These are phyloP conservation scores for Aspergillus cavernicola DNA, from an alignment of 495 filamentous ascomycete genomes.

Conservation along the genomic window DNA sequence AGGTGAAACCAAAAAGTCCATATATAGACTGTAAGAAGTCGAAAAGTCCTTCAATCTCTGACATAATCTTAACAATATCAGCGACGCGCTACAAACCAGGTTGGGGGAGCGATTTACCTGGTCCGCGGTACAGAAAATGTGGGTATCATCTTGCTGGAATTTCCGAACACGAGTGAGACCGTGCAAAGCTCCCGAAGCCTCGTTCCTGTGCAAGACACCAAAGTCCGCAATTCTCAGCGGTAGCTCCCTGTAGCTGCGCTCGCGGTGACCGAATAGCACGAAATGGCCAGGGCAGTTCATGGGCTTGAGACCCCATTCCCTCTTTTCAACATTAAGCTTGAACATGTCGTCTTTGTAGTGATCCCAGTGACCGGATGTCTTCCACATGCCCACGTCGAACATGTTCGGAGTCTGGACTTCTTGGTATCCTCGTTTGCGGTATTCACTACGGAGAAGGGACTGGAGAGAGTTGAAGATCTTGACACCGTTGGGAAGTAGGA, in stretches of 20 bases:
- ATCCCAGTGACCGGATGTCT: slow-evolving; percentile 89
- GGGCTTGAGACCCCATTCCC: slow-evolving; percentile 76
- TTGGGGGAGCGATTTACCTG: slow-evolving; percentile 44
- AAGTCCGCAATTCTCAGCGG: slow-evolving; percentile 92
- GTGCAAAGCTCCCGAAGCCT: slow-evolving; percentile 85
- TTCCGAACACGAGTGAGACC: slow-evolving; percentile 87
- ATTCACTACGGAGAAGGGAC: slow-evolving; percentile 75
- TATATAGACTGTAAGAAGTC: slow-evolving; percentile 84
- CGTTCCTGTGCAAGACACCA: slow-evolving; percentile 90
- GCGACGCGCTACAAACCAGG: neutral
- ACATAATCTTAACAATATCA: slow-evolving; percentile 56
- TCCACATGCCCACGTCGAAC: slow-evolving; percentile 88
- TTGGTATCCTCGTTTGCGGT: slow-evolving; percentile 90
- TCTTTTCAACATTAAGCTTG: slow-evolving; percentile 84
- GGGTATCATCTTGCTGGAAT: slow-evolving; percentile 93
- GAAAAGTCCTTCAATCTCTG: slow-evolving; percentile 83
- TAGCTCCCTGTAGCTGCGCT: slow-evolving; percentile 80
- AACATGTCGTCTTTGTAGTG: slow-evolving; percentile 99
- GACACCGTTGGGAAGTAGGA: slow-evolving; percentile 90
- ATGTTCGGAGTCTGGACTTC: slow-evolving; percentile 97
- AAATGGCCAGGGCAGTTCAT: slow-evolving; percentile 98
- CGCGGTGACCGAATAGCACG: slow-evolving; percentile 71
- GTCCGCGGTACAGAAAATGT: slow-evolving; percentile 85
- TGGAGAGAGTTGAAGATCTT: slow-evolving; percentile 87
- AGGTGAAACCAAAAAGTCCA: slow-evolving; percentile 88